Base-by-base conservation (phyloP, 345 rosid genomes). In the Adansonia digitata region DNA sequence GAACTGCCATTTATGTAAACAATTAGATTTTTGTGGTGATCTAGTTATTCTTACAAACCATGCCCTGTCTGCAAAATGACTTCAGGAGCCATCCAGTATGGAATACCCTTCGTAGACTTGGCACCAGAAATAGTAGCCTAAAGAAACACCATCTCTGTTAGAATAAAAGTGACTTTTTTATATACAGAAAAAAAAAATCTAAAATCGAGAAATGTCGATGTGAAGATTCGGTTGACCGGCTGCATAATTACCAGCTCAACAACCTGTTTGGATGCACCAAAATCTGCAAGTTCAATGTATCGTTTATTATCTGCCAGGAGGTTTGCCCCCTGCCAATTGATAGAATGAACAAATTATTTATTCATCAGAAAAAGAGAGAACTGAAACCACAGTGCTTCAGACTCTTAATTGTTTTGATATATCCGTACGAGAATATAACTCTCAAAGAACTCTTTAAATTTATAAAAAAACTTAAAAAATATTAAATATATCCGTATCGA, bases 61-160 rank as follows among this genome's bases (percentile, higher is more conserved):
- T 94, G 98, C 45, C 98, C 98, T 51, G 97, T 94, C 86, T 92
- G 98, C 78, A 86, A 88, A 85, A 93, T 91, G 72, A 93, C 98
- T 86, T 93, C 98, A 48, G 97, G 98, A 81, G 98, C 93, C 98
- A 93, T 94, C 97, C 98, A 94, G 69, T 92, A 90, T 13, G 97
- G 97, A 51, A 97, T 94, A 34, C 98, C 98, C 84, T 90, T 94
- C 94, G 92, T 90, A 42, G 98, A 94, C 77, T 92, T 94, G 77
- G 97, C 98, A 74, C 95, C 98, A 15, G 96, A 79, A 75, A 90
- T 57, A 52, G 98, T 92, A 77, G 97, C 98, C 98, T 94, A 55
- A 63, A 49, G 27, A 71, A 73, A 85, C 71, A 78, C 72, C 29
- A 78, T 77, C 77, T 64, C 49, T 51, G 52, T 83, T 63, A 60